Evolutionary conservation across 176 grass and related monocot species (phyloP), one percentile per base, ranked within the genome.

Genomic region (Oryza longistaminata): DNA sequence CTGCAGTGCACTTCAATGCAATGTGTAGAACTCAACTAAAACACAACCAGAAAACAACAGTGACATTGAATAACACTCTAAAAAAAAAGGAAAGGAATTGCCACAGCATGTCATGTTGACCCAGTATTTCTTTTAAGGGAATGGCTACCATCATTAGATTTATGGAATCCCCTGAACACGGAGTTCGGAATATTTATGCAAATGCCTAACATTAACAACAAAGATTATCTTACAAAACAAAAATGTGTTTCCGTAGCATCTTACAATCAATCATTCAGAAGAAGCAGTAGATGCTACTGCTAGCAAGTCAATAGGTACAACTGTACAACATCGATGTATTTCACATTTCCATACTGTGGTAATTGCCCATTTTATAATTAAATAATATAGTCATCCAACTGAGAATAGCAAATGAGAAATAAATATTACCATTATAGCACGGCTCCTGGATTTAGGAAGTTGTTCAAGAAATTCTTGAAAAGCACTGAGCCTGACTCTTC

Each of bases 401-500:
- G 16, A 37, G 24, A 35, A 66, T 65, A 74, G 26, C 7, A 81
- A 37, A 73, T 71, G 64, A 24, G 66, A 83, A 88, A 52, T 27
- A 60, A 71, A 40, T 67, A 58, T 84, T 95, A 97, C 93, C 91
- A 82, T 93, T 58, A 93, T 74, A 72, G 87, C 83, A 76, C 87
- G 89, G 62, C 91, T 91, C 48, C 80, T 84, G 76, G 93, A 93
- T 37, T 90, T 73, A 67, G 95, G 91, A 71, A 95, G 85, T 17
- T 98, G 88, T 77, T 90, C 86, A 21, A 95, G 89, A 73, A 95
- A 98, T 60, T 93, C 90, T 78, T 95, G 64, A 83, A 97, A 88
- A 55, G 42, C 87, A 73, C 75, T 82, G 60, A 98, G 55, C 17
- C 48, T 91, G 42, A 98, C 91, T 85, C 76, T 91, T 82, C 93